Evolutionary conservation across 176 grass and related monocot genomes (phyloP).

Genomic region (Cenchrus americanus): DNA sequence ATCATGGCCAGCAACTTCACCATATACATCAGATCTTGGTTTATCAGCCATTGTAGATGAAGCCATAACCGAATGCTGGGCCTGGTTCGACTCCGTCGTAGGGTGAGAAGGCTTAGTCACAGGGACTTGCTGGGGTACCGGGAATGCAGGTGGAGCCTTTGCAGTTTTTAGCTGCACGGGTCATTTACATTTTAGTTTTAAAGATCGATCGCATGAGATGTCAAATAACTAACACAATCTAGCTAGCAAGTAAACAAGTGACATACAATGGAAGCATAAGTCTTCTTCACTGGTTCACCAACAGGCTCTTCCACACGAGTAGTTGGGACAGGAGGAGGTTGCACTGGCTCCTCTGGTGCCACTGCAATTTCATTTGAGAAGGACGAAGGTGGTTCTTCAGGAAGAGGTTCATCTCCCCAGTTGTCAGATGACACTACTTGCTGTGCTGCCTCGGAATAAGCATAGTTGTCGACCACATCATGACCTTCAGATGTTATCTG

Average conservation of each 20-base stretch:
- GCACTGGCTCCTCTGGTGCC: constrained; percentile 53
- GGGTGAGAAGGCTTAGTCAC: constrained; percentile 50
- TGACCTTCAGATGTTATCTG: constrained; percentile 59
- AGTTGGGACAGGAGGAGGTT: constrained; percentile 45
- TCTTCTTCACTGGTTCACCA: constrained; percentile 77
- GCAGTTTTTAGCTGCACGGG: constrained; percentile 65
- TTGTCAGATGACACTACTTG: constrained; percentile 57
- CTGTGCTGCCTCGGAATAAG: constrained; percentile 58
- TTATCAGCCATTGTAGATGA: constrained; percentile 55
- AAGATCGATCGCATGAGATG: constrained; percentile 34
- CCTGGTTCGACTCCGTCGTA: constrained; percentile 46
- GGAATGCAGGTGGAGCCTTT: constrained; percentile 49
- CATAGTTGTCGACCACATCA: constrained; percentile 56
- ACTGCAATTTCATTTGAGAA: constrained; percentile 55
- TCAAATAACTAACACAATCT: not conserved
- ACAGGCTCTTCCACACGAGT: constrained; percentile 63
- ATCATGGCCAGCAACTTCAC: constrained; percentile 60
- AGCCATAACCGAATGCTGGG: constrained; percentile 45
- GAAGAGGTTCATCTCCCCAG: constrained; percentile 56
- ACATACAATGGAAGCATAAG: constrained; percentile 96
- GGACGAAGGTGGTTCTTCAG: constrained; percentile 62
- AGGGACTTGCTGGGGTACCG: constrained; percentile 44
- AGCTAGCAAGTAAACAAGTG: constrained; percentile 25
- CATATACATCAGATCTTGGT: constrained; percentile 53
- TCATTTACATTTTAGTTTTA: constrained; percentile 25